Base-by-base conservation (phyloP, 495 filamentous ascomycete genomes). In the Penicillium bovifimosum region DNA sequence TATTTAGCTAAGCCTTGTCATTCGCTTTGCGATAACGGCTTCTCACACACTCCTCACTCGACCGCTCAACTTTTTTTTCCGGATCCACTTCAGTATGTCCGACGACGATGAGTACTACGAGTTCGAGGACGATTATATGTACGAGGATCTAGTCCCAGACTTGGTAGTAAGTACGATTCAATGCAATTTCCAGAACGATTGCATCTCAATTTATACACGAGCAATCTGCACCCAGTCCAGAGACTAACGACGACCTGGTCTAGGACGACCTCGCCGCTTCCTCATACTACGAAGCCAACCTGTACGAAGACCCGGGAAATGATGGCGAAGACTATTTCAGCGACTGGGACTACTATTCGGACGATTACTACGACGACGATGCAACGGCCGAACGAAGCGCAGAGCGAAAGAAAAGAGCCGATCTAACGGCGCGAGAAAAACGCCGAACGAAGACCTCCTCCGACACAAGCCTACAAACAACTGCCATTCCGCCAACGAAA, bases 81-180 rank as follows among this genome's bases (percentile, higher is more conserved):
- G 34, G 16, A 16, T 39, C 51, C 20, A 44, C 31, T 54, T 28
- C 36, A 62, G 46, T 43, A 78, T 78, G 75, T 78, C 75, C 41
- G 76, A 78, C 53, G 74, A 77, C 54, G 76, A 78, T 38, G 75
- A 78, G 16, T 75, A 73, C 47, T 73, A 71, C 36, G 72, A 77
- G 33, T 74, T 71, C 41, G 69, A 68, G 40, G 69, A 76, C 17
- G 73, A 76, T 9, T 72, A 71, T 47, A 57, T 68, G 44, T 69
- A 68, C 27, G 74, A 76, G 28, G 76, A 78, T 10, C 57, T 64
- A 31, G 68, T 69, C 5, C 70, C 70, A 4, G 70, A 67, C 26
- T 54, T 72, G 26, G 74, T 69, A 10, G 76, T 78, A 52, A 62
- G 73, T 67, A 11, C n/a, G 47, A 11, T 34, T n/a, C 8, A 39